These are phyloP conservation scores for Tephrocybe sp. DNA, from an alignment of 768 basidiomycete species.

Conservation along the genomic window DNA sequence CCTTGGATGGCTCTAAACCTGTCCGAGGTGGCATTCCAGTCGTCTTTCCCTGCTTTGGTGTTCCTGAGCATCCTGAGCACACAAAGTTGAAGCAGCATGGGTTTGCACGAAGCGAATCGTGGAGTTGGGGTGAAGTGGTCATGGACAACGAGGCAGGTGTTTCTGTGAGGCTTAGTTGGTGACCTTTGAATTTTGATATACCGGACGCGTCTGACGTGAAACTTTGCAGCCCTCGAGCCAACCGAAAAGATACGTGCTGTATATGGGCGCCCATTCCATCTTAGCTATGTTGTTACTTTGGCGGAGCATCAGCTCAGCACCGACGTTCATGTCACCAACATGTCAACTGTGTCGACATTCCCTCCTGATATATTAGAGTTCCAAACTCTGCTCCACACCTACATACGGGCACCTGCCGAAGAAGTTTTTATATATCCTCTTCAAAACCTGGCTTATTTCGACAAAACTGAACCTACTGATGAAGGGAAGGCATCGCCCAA, in stretches of 20 bases:
- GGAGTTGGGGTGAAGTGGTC: slow-evolving; percentile 66
- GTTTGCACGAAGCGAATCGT: slow-evolving; percentile 78
- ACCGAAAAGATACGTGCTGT: slow-evolving; percentile 53
- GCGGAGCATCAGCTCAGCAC: slow-evolving; percentile 72
- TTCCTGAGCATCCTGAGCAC: slow-evolving; percentile 76
- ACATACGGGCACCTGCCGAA: slow-evolving; percentile 68
- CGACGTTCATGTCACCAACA: slow-evolving; percentile 79
- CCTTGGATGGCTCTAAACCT: slow-evolving; percentile 79
- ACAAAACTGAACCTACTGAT: slow-evolving; percentile 73
- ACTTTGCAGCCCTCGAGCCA: slow-evolving; percentile 58
- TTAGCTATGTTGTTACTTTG: slow-evolving; percentile 83
- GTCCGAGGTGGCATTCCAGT: slow-evolving; percentile 56
- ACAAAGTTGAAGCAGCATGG: slow-evolving; percentile 81
- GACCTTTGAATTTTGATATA: background rate
- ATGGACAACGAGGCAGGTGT: slow-evolving; percentile 72
- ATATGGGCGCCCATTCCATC: slow-evolving; percentile 67
- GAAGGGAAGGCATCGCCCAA: slow-evolving; percentile 50
- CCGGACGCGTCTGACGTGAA: slow-evolving; percentile 1
- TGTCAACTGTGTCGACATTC: slow-evolving; percentile 46
- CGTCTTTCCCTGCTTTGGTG: slow-evolving; percentile 89
- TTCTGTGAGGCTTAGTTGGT: slow-evolving; percentile 76
- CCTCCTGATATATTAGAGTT: slow-evolving; percentile 64
- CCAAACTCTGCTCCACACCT: slow-evolving; percentile 93
- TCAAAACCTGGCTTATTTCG: slow-evolving; percentile 64
- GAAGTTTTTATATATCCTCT: slow-evolving; percentile 65